Percentiles rank a stretch among this genome's conserved stretches.
phyloP scores from a whole-genome alignment of 1,284 basidiomycete genomes.

The Neolentinus lepideus region DNA sequence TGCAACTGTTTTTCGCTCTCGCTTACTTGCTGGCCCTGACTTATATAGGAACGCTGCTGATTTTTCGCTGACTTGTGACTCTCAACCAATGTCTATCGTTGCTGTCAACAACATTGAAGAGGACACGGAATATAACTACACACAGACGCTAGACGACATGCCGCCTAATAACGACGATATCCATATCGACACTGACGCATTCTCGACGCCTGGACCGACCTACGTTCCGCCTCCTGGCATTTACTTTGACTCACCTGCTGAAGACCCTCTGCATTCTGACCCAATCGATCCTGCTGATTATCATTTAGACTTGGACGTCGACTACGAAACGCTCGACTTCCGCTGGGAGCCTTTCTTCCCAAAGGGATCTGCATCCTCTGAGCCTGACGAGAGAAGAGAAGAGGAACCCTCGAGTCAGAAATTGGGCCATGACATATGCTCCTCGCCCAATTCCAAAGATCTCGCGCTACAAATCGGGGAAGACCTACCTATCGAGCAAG shows the following conservation, averaged over 20 bases:
- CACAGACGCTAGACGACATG: not conserved
- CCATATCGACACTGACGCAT: slow-evolving; percentile 8
- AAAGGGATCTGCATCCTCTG: not conserved
- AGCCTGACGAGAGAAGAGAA: not conserved
- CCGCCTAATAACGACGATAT: not conserved
- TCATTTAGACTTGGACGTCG: slow-evolving; percentile 21
- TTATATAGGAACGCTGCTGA: too few species aligned
- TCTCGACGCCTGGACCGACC: slow-evolving; percentile 30
- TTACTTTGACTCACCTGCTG: slow-evolving; percentile 46
- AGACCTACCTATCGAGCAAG: not conserved
- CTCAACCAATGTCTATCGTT: too few species aligned
- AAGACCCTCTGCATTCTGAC: slow-evolving; percentile 39
- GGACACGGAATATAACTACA: not conserved
- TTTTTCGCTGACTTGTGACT: too few species aligned
- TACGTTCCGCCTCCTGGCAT: slow-evolving; percentile 19
- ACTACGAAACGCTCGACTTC: slow-evolving; percentile 33
- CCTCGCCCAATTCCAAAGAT: not conserved
- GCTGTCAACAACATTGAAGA: too few species aligned
- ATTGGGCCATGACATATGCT: not conserved
- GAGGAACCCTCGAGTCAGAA: not conserved
- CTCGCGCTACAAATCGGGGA: not conserved
- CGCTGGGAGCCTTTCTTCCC: slow-evolving; percentile 35
- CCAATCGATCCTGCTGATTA: slow-evolving; percentile 26
- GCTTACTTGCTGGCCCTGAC: too few species aligned
- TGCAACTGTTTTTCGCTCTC: not conserved